A percentile compares a stretch with the other conserved stretches of the same genome.
These are phyloP conservation scores for Rheum nobile DNA, from an alignment of 148 eudicot species.

Conservation along the genomic window DNA sequence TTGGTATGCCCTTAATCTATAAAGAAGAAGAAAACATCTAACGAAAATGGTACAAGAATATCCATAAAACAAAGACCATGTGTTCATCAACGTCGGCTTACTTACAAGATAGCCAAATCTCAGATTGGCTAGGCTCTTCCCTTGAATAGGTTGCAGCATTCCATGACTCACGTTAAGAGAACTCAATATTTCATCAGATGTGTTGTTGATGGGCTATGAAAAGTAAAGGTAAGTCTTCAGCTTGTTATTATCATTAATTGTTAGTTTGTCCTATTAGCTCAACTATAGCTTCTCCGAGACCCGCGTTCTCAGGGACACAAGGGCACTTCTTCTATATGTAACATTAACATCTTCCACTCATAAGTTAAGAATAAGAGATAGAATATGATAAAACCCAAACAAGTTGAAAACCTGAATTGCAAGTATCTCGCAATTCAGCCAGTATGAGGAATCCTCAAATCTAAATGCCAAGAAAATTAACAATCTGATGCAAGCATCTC, in stretches of 20 bases:
- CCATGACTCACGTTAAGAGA: conserved; percentile 47
- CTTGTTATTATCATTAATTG: conserved; percentile 52
- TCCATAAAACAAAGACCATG: background rate
- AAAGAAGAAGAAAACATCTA: background rate
- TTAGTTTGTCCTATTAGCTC: conserved; percentile 58
- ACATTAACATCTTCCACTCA: background rate
- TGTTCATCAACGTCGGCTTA: background rate
- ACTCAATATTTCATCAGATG: conserved; percentile 54
- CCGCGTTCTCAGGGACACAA: conserved; percentile 56
- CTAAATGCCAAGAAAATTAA: no score
- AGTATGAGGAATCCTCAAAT: no score
- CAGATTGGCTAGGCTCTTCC: conserved; percentile 40
- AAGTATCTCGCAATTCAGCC: no score
- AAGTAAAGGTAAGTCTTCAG: conserved; percentile 76
- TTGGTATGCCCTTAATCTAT: conserved; percentile 52
- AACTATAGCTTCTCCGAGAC: conserved; percentile 61
- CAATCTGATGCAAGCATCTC: no score
- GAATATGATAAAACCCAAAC: no score
- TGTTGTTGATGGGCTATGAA: conserved; percentile 64
- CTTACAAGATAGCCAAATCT: conserved; percentile 81
- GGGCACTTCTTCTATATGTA: conserved; percentile 72
- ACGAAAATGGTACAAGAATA: background rate
- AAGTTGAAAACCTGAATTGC: no score
- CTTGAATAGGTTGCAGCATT: conserved; percentile 49
- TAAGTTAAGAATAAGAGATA: no score